These are phyloP conservation scores for Thielaviopsis populi DNA, from an alignment of 2,329 filamentous ascomycete species.

Conservation along the genomic window DNA sequence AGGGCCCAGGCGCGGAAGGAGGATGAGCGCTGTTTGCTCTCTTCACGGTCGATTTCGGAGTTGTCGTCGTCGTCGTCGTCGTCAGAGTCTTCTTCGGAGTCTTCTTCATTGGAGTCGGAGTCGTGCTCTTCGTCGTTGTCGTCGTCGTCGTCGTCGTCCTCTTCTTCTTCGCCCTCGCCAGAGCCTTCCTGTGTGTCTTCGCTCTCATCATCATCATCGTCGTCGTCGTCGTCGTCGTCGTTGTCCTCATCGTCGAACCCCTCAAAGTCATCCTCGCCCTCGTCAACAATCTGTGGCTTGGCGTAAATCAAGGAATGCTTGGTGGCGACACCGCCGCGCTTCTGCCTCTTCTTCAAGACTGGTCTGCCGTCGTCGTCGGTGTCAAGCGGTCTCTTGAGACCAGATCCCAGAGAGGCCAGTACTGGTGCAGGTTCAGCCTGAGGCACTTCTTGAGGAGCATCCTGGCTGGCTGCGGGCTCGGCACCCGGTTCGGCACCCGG, in stretches of 20 bases:
- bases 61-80: slow-evolving; percentile 23
- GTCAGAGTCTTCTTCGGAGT: slow-evolving; percentile 20
- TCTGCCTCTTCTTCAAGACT: slow-evolving; percentile 68
- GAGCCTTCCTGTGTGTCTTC: slow-evolving; percentile 22
- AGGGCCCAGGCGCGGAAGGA: slow-evolving; percentile 93
- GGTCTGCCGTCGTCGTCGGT: slow-evolving; percentile 65
- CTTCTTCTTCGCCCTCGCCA: slow-evolving; percentile 19
- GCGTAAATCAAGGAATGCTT: slow-evolving; percentile 34
- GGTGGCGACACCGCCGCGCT: slow-evolving; percentile 45
- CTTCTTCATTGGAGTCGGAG: slow-evolving; percentile 21
- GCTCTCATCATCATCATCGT: slow-evolving; percentile 17
- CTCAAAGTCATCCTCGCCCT: slow-evolving; percentile 36
- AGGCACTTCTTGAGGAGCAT: not conserved
- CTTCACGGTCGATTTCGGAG: slow-evolving; percentile 23
- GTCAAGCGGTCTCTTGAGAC: slow-evolving; percentile 76
- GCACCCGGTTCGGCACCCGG: not conserved
- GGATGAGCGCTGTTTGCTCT: slow-evolving; percentile 29
- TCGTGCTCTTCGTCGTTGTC: slow-evolving; percentile 23
- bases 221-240: slow-evolving; percentile 22
- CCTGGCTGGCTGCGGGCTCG: not conserved
- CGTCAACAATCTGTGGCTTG: slow-evolving; percentile 27
- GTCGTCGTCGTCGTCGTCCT: slow-evolving; percentile 22
- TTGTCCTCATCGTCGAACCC: slow-evolving; percentile 26
- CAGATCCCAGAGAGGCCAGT: slow-evolving; percentile 43
- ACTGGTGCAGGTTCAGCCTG: slow-evolving; percentile 14